Conservation (phyloP, 2,329 filamentous ascomycete species). For the Tricladium varicosporioides region DNA sequence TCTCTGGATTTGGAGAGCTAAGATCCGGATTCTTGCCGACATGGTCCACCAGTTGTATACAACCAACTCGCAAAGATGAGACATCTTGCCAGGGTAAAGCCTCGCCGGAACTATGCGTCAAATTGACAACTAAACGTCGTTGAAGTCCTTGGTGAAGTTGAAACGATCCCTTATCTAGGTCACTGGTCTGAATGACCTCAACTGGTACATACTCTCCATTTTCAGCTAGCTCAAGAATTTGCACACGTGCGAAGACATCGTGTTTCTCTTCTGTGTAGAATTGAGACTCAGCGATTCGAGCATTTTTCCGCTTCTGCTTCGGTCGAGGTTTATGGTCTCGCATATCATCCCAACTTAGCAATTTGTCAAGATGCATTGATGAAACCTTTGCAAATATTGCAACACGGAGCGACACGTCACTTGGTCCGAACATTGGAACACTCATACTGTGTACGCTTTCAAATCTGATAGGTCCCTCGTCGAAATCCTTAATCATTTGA, state of each 20-base stretch:
- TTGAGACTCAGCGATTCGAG: conserved; percentile 82
- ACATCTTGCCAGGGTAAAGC: conserved; percentile 87
- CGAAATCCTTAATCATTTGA: conserved; percentile 90
- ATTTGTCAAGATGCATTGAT: conserved; percentile 91
- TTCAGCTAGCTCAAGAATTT: conserved; percentile 90
- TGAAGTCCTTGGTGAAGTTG: conserved; percentile 95
- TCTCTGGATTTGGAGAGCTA: conserved; percentile 67
- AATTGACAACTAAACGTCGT: conserved; percentile 77
- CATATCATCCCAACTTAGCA: conserved; percentile 99
- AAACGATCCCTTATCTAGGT: conserved; percentile 84
- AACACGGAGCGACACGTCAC: conserved; percentile 74
- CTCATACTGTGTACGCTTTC: conserved; percentile 99
- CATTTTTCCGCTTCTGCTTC: conserved; percentile 50
- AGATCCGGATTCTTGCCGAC: conserved; percentile 82
- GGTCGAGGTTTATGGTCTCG: conserved; percentile 69
- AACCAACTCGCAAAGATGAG: conserved; percentile 71
- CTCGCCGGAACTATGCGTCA: conserved; percentile 90
- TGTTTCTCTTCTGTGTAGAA: conserved; percentile 93
- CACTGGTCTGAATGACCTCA: conserved; percentile 83
- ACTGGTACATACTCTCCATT: conserved; percentile 88
- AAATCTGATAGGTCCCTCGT: conserved; percentile 88
- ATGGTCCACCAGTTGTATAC: conserved; percentile 79
- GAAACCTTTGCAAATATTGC: conserved; percentile 91
- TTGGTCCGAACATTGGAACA: conserved; percentile 74
- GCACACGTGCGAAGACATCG: conserved; percentile 83